A percentile compares a stretch with the other conserved stretches of the same genome.
phyloP scores from a whole-genome alignment of 139 green algal genomes.

The Coelastrella sp. region DNA sequence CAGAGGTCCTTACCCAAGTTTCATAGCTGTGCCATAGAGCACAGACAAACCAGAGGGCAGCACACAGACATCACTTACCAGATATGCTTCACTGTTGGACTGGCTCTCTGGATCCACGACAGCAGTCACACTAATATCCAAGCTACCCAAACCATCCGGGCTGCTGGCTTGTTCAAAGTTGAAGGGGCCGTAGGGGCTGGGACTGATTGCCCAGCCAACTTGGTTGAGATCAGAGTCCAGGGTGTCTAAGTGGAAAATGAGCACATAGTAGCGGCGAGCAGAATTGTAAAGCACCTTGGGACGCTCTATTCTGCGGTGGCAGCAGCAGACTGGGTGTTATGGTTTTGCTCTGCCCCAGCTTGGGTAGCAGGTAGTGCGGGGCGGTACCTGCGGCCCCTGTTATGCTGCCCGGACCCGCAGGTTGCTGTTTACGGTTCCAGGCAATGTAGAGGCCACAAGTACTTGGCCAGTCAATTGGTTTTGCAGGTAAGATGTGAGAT shows the following conservation, averaged over 20 bases:
- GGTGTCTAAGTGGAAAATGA: slow-evolving; percentile 33
- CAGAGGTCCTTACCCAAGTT: too few species aligned
- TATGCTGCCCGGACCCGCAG: too few species aligned
- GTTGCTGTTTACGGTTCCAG: too few species aligned
- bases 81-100: slow-evolving; percentile 5
- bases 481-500: too few species aligned
- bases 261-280: slow-evolving; percentile 44
- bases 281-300: slow-evolving; percentile 47
- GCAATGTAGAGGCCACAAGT: too few species aligned
- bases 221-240: background rate
- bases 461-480: too few species aligned
- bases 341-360: too few species aligned
- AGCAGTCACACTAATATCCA: slow-evolving; percentile 2
- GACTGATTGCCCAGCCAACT: slow-evolving; percentile 5
- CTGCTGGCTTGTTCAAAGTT: background rate
- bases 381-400: too few species aligned
- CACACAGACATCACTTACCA: slow-evolving; percentile 19
- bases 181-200: slow-evolving; percentile 12
- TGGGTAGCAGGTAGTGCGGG: too few species aligned
- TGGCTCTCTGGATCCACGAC: background rate
- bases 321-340: too few species aligned
- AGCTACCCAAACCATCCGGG: slow-evolving; percentile 5
- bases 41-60: background rate
- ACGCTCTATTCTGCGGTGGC: slow-evolving; percentile 23
- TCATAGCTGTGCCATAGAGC: background rate